phyloP scores from a whole-genome alignment of 805 yeast genomes.

The Pichia eremophila region DNA sequence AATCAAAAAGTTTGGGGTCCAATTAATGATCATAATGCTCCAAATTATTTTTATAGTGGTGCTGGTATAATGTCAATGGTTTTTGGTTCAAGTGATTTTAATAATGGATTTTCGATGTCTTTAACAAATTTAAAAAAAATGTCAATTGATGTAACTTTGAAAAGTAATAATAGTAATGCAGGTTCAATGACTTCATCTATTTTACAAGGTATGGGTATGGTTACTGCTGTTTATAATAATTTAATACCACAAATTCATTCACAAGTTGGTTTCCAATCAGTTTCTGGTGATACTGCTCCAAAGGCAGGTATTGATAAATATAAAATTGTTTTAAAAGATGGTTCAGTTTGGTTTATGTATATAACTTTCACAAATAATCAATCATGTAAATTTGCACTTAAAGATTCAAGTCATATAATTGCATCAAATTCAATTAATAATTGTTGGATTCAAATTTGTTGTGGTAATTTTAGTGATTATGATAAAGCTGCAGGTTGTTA shows the following conservation, averaged over 20 bases:
- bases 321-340: slow-evolving; percentile 30
- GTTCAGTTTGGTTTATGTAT: slow-evolving; percentile 43
- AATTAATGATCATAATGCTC: slow-evolving; percentile 35
- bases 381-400: slow-evolving; percentile 25
- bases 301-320: slow-evolving; percentile 29
- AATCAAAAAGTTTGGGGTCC: slow-evolving; percentile 39
- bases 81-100: slow-evolving; percentile 43
- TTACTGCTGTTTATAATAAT: slow-evolving; percentile 38
- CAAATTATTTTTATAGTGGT: slow-evolving; percentile 48
- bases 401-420: slow-evolving; percentile 26
- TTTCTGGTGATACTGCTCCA: slow-evolving; percentile 28
- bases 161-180: slow-evolving; percentile 23
- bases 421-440: slow-evolving; percentile 33
- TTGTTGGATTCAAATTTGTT: slow-evolving; percentile 39
- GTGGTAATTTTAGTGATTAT: slow-evolving; percentile 34
- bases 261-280: slow-evolving; percentile 34
- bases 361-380: slow-evolving; percentile 25
- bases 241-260: slow-evolving; percentile 38
- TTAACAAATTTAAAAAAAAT: slow-evolving; percentile 40
- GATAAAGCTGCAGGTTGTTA: slow-evolving; percentile 64
- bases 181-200: slow-evolving; percentile 37
- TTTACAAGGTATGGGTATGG: slow-evolving; percentile 55
- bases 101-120: slow-evolving; percentile 29
- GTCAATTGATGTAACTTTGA: slow-evolving; percentile 39
- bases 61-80: slow-evolving; percentile 49